phyloP scores from a whole-genome alignment of 2,329 filamentous ascomycete genomes.

The Colletotrichum lini region DNA sequence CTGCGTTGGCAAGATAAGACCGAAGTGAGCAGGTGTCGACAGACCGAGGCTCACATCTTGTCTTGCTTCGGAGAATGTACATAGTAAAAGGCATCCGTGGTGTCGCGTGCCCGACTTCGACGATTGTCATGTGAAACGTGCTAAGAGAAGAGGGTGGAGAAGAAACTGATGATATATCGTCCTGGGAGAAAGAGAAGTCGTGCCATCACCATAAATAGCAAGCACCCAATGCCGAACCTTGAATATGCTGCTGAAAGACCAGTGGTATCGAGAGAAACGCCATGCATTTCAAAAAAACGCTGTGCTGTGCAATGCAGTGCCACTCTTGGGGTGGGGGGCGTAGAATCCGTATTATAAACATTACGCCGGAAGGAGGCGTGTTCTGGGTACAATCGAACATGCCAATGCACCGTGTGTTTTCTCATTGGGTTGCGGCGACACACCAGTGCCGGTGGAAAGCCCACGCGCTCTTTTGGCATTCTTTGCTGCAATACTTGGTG shows the following conservation, averaged over 20 bases:
- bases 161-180: conserved; percentile 26
- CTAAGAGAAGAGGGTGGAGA: neutral
- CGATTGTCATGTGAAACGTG: neutral
- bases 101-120: neutral
- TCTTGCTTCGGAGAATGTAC: neutral
- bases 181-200: conserved; percentile 24
- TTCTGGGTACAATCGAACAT: conserved; percentile 39
- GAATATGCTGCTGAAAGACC: conserved; percentile 46
- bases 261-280: conserved; percentile 62
- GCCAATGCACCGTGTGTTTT: conserved; percentile 27
- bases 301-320: conserved; percentile 59
- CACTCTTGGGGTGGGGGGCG: conserved; percentile 44
- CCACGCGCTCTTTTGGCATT: conserved; percentile 99
- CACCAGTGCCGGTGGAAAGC: conserved; percentile 99
- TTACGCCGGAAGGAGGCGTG: conserved; percentile 28
- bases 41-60: neutral
- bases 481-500: conserved; percentile 99
- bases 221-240: conserved; percentile 41
- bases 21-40: neutral
- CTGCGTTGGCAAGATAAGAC: neutral
- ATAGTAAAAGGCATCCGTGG: neutral
- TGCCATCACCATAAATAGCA: conserved; percentile 38
- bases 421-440: conserved; percentile 76
- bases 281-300: conserved; percentile 56
- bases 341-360: conserved; percentile 42